Evolutionary conservation across 2,329 filamentous ascomycete genomes (phyloP), one percentile per base, ranked within the genome.

Genomic region (Nemania sp.): DNA sequence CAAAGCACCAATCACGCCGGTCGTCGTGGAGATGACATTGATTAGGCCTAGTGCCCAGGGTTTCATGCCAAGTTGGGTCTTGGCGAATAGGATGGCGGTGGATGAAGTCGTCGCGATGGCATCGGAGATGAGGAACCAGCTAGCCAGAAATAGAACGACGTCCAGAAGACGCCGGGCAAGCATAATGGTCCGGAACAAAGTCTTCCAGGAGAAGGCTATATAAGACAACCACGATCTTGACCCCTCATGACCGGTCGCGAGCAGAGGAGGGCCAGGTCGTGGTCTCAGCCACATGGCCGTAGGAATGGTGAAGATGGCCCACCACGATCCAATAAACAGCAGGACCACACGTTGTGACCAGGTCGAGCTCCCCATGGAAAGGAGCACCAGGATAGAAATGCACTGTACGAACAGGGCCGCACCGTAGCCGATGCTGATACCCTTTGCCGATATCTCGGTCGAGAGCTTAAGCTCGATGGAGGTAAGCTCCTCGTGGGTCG

Each of bases 111-210:
- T 98, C 7, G 95, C 95, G 65, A 98, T 92, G 43, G 91, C 92
- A 71, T 99, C 95, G 6, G 91, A 96, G 1, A 99, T 83, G 32
- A 99, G 82, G 73, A 99, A 97, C 95, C 95, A 99, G 5, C 91
- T 92, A 2, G 84, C 86, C 4, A 99, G 83, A 73, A 95, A 95
- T 6, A 94, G 79, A 29, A 90, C 78, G 29, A 94, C 88, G 68
- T 95, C 91, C 52, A 87, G 79, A 6, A 94, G 81, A 11, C 84
- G 83, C 13, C 89, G 82, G 2, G 94, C 93, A 46, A 92, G 84
- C 67, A 87, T 83, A 11, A 93, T 78, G 0, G 95, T 98, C 60
- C 87, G 88, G 65, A 88, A 93, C 0, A 99, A 82, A 2, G 91
- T 92, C 59, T 85, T 88, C 95, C 95, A 99, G 0, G 93, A 90